Conservation (phyloP, 306 rosid genomes). For the Rubus idaeus region DNA sequence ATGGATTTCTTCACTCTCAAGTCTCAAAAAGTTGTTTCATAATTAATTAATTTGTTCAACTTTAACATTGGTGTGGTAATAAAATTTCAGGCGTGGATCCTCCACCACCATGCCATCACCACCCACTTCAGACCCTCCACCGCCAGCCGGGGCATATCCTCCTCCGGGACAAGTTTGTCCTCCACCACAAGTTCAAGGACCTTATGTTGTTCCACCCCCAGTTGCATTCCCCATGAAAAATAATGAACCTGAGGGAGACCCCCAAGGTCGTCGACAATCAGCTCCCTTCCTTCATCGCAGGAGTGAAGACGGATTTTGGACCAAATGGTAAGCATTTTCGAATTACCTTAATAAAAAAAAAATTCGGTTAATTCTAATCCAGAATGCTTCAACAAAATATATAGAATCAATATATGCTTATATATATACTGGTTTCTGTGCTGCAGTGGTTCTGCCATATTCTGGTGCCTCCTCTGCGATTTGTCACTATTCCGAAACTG, state of each 20-base stretch:
- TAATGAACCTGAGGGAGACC: conserved; percentile 9
- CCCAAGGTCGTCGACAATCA: conserved; percentile 12
- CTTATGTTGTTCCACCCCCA: conserved; percentile 24
- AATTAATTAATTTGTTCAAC: not conserved
- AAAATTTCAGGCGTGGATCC: conserved; percentile 12
- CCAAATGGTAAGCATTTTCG: conserved; percentile 8
- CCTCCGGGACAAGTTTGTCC: not conserved
- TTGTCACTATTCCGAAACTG: not conserved
- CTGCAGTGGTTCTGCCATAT: not conserved
- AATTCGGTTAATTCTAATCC: not conserved
- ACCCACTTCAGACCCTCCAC: conserved; percentile 15
- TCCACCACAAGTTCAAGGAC: conserved; percentile 4
- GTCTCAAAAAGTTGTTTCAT: not conserved
- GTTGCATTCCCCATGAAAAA: conserved; percentile 17
- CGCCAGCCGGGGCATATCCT: conserved; percentile 12
- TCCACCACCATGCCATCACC: not conserved
- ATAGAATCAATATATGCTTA: not conserved
- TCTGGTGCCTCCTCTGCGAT: not conserved
- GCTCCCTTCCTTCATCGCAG: not conserved
- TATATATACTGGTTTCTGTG: not conserved
- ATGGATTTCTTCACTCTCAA: not conserved
- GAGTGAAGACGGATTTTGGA: conserved; percentile 3
- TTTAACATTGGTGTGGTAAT: not conserved
- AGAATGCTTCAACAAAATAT: not conserved
- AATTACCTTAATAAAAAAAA: too few relatives aligned